A percentile compares a stretch with the other conserved stretches of the same genome.
Evolutionary conservation across 371 early-diverging fungal species (phyloP).

Genomic region (Rhizopus sp.): DNA sequence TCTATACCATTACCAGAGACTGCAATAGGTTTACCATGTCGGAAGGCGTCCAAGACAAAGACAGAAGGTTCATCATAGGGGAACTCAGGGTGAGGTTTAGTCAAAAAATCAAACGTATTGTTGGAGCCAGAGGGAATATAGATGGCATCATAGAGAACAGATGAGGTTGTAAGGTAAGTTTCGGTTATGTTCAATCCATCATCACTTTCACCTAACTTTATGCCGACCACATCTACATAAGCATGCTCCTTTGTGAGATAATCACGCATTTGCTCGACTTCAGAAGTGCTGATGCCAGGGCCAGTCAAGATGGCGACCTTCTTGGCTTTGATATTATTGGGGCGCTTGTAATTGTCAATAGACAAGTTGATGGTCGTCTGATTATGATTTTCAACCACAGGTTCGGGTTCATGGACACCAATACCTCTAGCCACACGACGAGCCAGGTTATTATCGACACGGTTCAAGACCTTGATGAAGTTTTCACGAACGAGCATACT

Average conservation of each 20-base stretch:
- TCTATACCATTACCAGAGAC: constrained; percentile 43
- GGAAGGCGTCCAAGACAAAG: constrained; percentile 38
- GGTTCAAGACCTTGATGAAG: constrained; percentile 40
- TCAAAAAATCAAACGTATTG: constrained; percentile 22
- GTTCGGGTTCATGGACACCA: constrained; percentile 29
- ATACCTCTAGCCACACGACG: constrained; percentile 39
- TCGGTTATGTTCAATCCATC: constrained; percentile 31
- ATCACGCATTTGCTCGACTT: constrained; percentile 30
- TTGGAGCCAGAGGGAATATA: constrained; percentile 40
- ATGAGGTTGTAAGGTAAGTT: constrained; percentile 33
- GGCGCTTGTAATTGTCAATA: constrained; percentile 35
- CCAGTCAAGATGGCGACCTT: constrained; percentile 42
- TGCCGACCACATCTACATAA: constrained; percentile 35
- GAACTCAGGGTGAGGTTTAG: constrained; percentile 15
- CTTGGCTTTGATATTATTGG: constrained; percentile 31
- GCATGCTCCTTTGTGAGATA: constrained; percentile 30
- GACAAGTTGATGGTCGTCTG: constrained; percentile 29
- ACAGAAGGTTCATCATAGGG: constrained; percentile 38
- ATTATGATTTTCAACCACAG: constrained; percentile 24
- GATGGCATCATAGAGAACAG: constrained; percentile 44
- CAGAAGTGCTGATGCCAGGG: constrained; percentile 28
- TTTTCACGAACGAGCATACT: constrained; percentile 33
- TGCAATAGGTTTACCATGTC: constrained; percentile 48
- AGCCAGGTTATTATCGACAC: constrained; percentile 46
- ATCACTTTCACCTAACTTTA: constrained; percentile 18